Percentiles rank a stretch among this genome's conserved stretches.
Conservation (phyloP, 2,329 filamentous ascomycete species). For the Leptosphaerulina australis region DNA sequence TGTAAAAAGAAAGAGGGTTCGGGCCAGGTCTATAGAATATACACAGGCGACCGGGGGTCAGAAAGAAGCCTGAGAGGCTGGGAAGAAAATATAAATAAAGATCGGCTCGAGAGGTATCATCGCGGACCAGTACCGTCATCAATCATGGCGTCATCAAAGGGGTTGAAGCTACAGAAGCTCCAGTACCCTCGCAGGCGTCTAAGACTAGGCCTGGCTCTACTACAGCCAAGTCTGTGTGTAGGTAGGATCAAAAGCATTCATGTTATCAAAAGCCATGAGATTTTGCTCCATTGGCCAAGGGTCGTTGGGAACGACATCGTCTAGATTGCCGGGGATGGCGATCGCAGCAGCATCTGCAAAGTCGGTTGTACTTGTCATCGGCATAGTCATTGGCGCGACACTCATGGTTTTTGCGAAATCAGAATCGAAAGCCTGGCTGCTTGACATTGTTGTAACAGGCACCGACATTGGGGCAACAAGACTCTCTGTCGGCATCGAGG, state of each 20-base stretch:
- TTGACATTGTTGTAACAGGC: conserved; percentile 28
- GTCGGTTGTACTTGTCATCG: conserved; percentile 29
- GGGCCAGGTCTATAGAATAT: conserved; percentile 42
- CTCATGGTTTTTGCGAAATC: conserved; percentile 38
- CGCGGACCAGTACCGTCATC: conserved; percentile 46
- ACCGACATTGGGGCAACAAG: conserved; percentile 35
- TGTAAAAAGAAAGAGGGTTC: conserved; percentile 14
- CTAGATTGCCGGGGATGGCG: conserved; percentile 39
- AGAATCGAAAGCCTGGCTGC: conserved; percentile 36
- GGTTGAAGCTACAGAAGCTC: conserved; percentile 20
- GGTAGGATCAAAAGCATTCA: conserved; percentile 34
- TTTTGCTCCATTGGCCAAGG: conserved; percentile 42
- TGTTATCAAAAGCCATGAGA: conserved; percentile 31
- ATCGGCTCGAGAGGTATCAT: conserved; percentile 31
- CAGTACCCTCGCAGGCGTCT: conserved; percentile 32
- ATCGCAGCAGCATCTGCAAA: conserved; percentile 41
- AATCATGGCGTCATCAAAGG: conserved; percentile 44
- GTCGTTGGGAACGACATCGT: conserved; percentile 38
- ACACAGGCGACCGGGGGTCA: conserved; percentile 44
- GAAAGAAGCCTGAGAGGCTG: conserved; percentile 27
- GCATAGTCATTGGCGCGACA: conserved; percentile 30
- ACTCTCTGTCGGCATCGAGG: conserved; percentile 32
- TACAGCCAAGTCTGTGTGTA: conserved; percentile 40
- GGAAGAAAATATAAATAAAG: conserved; percentile 30
- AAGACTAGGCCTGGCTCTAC: conserved; percentile 41